Percentiles rank a stretch among this genome's conserved stretches.
Evolutionary conservation across 148 eudicot species (phyloP).

Genomic region (Polygonum aviculare): DNA sequence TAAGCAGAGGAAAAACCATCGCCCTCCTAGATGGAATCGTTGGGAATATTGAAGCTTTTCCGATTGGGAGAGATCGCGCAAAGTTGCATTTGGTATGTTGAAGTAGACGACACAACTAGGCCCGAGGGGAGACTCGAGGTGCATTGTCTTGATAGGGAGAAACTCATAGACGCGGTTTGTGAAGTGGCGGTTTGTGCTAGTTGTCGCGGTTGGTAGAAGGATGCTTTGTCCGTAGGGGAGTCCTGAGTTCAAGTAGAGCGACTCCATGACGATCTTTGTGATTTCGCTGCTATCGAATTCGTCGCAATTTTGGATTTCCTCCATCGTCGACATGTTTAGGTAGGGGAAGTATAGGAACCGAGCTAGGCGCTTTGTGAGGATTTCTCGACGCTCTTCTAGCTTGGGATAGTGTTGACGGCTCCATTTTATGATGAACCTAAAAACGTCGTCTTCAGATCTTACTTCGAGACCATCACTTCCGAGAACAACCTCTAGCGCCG

Average conservation of each 20-base stretch:
- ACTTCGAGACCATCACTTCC: conserved; percentile 49
- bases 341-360: conserved; percentile 67
- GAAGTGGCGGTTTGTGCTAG: conserved; percentile 32
- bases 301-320: not conserved
- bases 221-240: not conserved
- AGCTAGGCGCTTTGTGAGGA: conserved; percentile 53
- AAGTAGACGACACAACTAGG: not conserved
- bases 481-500: conserved; percentile 66
- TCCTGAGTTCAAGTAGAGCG: not conserved
- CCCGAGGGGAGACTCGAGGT: not conserved
- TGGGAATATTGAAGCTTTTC: not conserved
- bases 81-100: not conserved
- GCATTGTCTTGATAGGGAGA: not conserved
- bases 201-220: conserved; percentile 7
- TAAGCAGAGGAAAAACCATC: too few relatives aligned
- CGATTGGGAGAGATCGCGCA: not conserved
- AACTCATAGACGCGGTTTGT: not conserved
- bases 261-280: not conserved
- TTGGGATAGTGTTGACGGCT: conserved; percentile 52
- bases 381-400: conserved; percentile 66
- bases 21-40: not conserved
- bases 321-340: conserved; percentile 45
- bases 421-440: conserved; percentile 73
- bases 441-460: conserved; percentile 77
- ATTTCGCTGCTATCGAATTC: not conserved